A percentile compares a stretch with the other conserved stretches of the same genome.
These are phyloP conservation scores for Backusella liffmaniae DNA, from an alignment of 192 early-diverging fungal species.

Conservation along the genomic window DNA sequence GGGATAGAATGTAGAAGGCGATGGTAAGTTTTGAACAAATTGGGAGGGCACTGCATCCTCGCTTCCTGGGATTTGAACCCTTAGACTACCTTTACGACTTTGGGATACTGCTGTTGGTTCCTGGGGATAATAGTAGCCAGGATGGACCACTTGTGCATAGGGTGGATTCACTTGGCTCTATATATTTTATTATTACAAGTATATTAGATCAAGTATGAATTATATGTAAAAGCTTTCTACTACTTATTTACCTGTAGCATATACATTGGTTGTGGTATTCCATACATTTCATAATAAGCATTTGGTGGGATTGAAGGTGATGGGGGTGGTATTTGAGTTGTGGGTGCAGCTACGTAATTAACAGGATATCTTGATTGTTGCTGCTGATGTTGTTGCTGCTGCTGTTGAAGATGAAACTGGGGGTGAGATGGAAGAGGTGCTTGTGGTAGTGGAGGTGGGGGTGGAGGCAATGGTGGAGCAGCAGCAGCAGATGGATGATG, in stretches of 20 bases:
- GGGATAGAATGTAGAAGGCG: conserved; percentile 74
- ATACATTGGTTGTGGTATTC: conserved; percentile 28
- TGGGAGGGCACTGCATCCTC: conserved; percentile 47
- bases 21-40: conserved; percentile 70
- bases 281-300: conserved; percentile 18
- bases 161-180: not conserved
- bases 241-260: conserved; percentile 28
- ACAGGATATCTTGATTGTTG: not conserved
- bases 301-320: not conserved
- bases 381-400: not conserved
- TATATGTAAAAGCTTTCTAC: not conserved
- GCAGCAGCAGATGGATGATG: not conserved
- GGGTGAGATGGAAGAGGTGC: not conserved
- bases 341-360: not conserved
- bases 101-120: not conserved
- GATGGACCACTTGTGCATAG: conserved; percentile 10
- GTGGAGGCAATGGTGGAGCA: not conserved
- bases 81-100: conserved; percentile 18
- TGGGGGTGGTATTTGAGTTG: not conserved
- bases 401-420: not conserved
- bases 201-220: not conserved
- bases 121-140: not conserved
- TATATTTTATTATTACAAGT: not conserved
- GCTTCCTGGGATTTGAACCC: conserved; percentile 47
- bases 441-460: not conserved